Evolutionary conservation across 2,329 filamentous ascomycete species (phyloP).

Genomic region (Periglandula ipomoeae): DNA sequence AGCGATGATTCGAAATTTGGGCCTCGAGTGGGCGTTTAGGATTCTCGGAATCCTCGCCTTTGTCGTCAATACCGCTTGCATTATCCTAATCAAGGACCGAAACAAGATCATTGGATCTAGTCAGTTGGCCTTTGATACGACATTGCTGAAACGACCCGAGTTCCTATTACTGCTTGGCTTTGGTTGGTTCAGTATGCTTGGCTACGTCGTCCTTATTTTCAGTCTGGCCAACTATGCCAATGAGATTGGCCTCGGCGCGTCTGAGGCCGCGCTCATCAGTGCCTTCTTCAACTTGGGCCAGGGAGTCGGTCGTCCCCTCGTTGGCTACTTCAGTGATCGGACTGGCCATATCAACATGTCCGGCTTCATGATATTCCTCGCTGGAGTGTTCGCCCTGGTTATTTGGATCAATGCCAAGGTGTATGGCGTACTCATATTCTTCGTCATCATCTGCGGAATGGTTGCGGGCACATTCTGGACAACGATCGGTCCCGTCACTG

Average conservation of each 20-base stretch:
- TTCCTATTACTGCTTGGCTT: slow-evolving; percentile 58
- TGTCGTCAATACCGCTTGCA: slow-evolving; percentile 54
- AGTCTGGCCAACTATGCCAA: slow-evolving; percentile 65
- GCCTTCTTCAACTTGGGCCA: slow-evolving; percentile 63
- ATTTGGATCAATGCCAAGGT: slow-evolving; percentile 61
- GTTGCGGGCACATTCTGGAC: slow-evolving; percentile 66
- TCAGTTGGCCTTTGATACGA: slow-evolving; percentile 56
- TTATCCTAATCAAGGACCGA: slow-evolving; percentile 57
- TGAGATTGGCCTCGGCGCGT: slow-evolving; percentile 54
- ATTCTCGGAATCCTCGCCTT: slow-evolving; percentile 55
- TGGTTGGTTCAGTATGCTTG: slow-evolving; percentile 63
- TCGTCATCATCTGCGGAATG: slow-evolving; percentile 58
- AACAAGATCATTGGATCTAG: slow-evolving; percentile 62
- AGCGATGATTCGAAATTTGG: slow-evolving; percentile 56
- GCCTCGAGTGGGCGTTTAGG: slow-evolving; percentile 58
- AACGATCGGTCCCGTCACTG: slow-evolving; percentile 58
- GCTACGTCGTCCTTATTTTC: slow-evolving; percentile 70
- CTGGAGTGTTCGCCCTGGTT: slow-evolving; percentile 55
- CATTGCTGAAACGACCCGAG: slow-evolving; percentile 51
- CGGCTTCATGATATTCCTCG: slow-evolving; percentile 51
- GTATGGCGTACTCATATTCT: slow-evolving; percentile 62
- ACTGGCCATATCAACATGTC: slow-evolving; percentile 69
- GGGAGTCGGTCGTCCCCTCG: slow-evolving; percentile 59
- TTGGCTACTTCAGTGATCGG: slow-evolving; percentile 63
- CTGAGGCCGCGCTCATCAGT: slow-evolving; percentile 62